Evolutionary conservation across 176 grass and related monocot genomes (phyloP), one percentile per base, ranked within the genome.

Genomic region (Elymus sibiricus): DNA sequence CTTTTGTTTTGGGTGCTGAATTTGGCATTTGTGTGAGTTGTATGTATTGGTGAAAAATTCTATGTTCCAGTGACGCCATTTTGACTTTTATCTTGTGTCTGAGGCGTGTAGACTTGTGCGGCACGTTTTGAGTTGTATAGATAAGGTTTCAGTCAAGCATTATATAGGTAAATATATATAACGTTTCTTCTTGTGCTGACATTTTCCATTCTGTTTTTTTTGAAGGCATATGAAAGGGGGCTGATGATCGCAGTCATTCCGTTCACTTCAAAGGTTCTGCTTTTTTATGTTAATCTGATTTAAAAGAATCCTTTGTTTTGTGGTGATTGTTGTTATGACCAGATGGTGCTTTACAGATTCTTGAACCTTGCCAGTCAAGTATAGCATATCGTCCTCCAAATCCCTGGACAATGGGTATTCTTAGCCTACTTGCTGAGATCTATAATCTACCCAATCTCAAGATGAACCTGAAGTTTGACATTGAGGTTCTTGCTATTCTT

Each of bases 331-430:
- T 21, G 25, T 86, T 65, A 61, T 83, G 65, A 90, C 46, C 73
- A 51, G 38, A 49, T 59, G 12, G 56, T 89, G 12, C 17, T 87
- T 85, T 82, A 91, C 88, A 98, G 96, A 89, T 95, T 92, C 86
- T 98, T 75, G 96, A 98, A 90, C 93, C 96, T 73, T 98, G 93
- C 70, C 91, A 98, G 26, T 95, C 91, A 72, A 98, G 95, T 85
- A 83, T 94, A 92, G 95, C 95, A 40, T 98, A 98, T 89, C 95
- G 84, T 63, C 95, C 95, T 83, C 95, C 95, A 74, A 98, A 98
- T 88, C 95, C 95, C n/a, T 98, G 95, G 95, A 98, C 95, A 32
- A 94, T 98, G 95, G 93, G 95, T 81, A 98, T 98, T 78, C 91
- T 98, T 88, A 94, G 91, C 84, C 89, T 98, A 86, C 95, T 98